Evolutionary conservation across 108 stramenopile genomes (phyloP), one percentile per base, ranked within the genome.

Genomic region (Chaetoceros tenuissimus): DNA sequence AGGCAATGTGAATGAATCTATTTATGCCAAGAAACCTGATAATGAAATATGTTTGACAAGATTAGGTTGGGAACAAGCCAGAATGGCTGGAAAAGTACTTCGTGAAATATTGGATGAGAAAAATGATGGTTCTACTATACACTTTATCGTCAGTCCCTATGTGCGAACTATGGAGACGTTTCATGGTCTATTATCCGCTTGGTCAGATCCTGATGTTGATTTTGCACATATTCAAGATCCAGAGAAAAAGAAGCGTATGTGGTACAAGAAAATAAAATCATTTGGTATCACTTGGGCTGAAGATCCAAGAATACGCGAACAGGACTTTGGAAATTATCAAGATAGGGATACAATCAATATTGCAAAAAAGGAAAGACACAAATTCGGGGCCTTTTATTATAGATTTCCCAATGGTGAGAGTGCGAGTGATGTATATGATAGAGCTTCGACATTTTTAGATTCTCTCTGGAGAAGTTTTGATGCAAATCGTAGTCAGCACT

Each of bases 361-460:
- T 46, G 73, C 67, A 68, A 90, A 90, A 51, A 29, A 68, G 17
- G 89, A 95, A 50, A 63, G 92, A 43, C 72, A 87, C 60, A 63
- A 72, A 24, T 87, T 92, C 63, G 94, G 94, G 3, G 58, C 82
- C 0, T 94, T 94, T 64, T 94, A 85, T 60, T 94, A 89, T 64
- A 72, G 94, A 3, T 91, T 89, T 54, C 75, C 88, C n/a, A 71
- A 96, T 62, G 94, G 94, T 19, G 94, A 95, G 66, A 80, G 82
- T 10, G 94, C 83, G 19, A 80, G 85, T 20, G 94, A 95, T 69
- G 90, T 92, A 30, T 92, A 83, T 75, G 91, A 95, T 67, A 70
- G 94, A 46, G 88, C 87, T 18, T 74, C 72, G 24, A 87, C 87
- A 25, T 95, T 95, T 59, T 68, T 94, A 51, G 96, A 95, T 64